phyloP scores from a whole-genome alignment of 495 filamentous ascomycete species.

The Chaetomium tenue region DNA sequence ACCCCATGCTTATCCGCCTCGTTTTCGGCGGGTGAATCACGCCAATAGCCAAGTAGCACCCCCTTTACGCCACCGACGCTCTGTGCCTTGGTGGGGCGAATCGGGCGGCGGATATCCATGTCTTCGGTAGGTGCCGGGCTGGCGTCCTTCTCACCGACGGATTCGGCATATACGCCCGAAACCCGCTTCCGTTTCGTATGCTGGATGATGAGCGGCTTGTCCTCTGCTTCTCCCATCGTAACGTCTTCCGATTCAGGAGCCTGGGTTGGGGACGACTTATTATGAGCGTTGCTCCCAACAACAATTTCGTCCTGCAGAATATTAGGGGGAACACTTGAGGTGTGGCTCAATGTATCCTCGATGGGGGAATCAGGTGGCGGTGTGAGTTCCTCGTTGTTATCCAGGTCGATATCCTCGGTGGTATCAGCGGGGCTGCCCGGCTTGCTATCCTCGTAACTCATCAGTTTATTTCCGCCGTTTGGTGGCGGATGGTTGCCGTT shows the following conservation, averaged over 20 bases:
- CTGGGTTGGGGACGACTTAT: conserved; percentile 28
- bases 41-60: conserved; percentile 53
- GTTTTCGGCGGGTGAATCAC: conserved; percentile 47
- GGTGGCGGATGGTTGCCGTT: background rate
- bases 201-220: conserved; percentile 29
- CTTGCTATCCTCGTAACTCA: background rate
- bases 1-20: conserved; percentile 50
- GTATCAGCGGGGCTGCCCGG: background rate
- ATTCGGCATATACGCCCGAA: conserved; percentile 41
- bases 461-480: background rate
- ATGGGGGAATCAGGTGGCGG: conserved; percentile 29
- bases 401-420: background rate
- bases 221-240: conserved; percentile 42
- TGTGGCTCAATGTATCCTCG: conserved; percentile 27
- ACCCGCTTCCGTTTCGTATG: conserved; percentile 52
- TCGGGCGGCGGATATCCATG: conserved; percentile 19
- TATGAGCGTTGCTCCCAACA: conserved; percentile 43
- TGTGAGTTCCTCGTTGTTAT: conserved; percentile 30
- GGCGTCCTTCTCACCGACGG: conserved; percentile 37
- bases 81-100: conserved; percentile 32
- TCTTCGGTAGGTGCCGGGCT: conserved; percentile 28
- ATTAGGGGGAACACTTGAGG: conserved; percentile 39
- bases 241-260: conserved; percentile 36
- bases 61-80: conserved; percentile 41
- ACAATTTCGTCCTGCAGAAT: conserved; percentile 48